phyloP scores from a whole-genome alignment of 805 yeast genomes.

The Sungouiella blattae region DNA sequence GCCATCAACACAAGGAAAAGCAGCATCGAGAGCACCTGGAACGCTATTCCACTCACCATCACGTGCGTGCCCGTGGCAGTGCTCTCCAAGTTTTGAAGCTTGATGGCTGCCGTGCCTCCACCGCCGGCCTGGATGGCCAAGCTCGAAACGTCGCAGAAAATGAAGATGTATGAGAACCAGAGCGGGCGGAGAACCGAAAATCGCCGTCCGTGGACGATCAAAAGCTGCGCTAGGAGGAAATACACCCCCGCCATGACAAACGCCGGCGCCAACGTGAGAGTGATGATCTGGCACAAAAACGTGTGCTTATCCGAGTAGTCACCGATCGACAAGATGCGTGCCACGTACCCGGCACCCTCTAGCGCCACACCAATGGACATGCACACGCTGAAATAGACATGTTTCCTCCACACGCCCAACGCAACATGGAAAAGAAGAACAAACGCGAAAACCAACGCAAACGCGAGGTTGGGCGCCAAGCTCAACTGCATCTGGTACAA shows the following conservation, averaged over 20 bases:
- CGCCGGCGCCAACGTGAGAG: conserved; percentile 77
- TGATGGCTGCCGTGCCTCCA: conserved; percentile 17
- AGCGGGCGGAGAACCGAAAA: conserved; percentile 54
- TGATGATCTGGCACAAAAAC: conserved; percentile 62
- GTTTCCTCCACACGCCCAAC: conserved; percentile 42
- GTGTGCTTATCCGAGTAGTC: conserved; percentile 22
- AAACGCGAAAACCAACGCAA: conserved; percentile 16
- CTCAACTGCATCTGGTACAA: conserved; percentile 16
- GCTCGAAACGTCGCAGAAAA: conserved; percentile 61
- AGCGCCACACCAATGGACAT: conserved; percentile 53
- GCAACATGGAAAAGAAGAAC: conserved; percentile 11
- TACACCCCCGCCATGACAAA: conserved; percentile 84
- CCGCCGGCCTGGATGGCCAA: conserved; percentile 33
- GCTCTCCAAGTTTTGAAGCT: conserved; percentile 22
- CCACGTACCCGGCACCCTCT: conserved; percentile 68
- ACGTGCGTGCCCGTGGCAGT: conserved; percentile 53
- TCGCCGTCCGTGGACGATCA: conserved; percentile 47
- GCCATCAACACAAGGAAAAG: conserved; percentile 51
- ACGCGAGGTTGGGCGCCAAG: conserved; percentile 8
- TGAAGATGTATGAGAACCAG: conserved; percentile 61
- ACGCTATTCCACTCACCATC: conserved; percentile 75
- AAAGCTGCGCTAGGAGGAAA: conserved; percentile 62
- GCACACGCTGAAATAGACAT: conserved; percentile 64
- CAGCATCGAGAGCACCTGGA: conserved; percentile 71
- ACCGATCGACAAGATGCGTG: conserved; percentile 47